Evolutionary conservation across 192 early-diverging fungal genomes (phyloP).

Genomic region (Phycomyces nitens): DNA sequence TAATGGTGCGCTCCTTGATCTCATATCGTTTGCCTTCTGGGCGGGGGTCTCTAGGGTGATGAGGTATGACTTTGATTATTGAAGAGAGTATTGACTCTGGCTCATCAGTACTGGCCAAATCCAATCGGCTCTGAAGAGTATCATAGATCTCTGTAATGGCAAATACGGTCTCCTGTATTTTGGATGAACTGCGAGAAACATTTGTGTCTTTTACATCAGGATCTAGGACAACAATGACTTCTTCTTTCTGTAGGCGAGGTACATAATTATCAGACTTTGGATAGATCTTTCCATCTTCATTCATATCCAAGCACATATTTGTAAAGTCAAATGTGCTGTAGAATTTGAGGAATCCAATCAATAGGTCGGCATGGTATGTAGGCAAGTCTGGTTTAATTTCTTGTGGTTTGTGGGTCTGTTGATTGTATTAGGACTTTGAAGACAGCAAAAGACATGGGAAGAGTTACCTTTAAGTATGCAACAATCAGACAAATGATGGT

Average conservation of each 20-base stretch:
- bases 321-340: conserved; percentile 9
- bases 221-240: conserved; percentile 8
- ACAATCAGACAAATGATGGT: conserved; percentile 30
- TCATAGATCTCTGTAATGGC: not conserved
- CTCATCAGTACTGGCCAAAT: not conserved
- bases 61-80: conserved; percentile 7
- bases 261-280: not conserved
- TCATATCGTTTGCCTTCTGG: conserved; percentile 4
- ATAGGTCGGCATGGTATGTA: conserved; percentile 1
- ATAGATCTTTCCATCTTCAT: conserved; percentile 4
- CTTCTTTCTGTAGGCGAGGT: not conserved
- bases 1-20: not conserved
- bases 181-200: conserved; percentile 12
- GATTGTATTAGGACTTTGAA: not conserved
- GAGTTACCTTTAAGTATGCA: conserved; percentile 20
- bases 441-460: not conserved
- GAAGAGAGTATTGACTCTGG: conserved; percentile 6
- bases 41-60: conserved; percentile 7
- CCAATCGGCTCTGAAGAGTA: not conserved
- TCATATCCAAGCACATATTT: not conserved
- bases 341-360: conserved; percentile 13
- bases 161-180: not conserved
- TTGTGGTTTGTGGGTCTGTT: conserved; percentile 1
- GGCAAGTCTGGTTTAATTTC: not conserved
- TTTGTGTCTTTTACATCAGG: conserved; percentile 9